Evolutionary conservation across 2,329 filamentous ascomycete genomes (phyloP), one percentile per base, ranked within the genome.

Genomic region (Thielaviopsis euricoi): DNA sequence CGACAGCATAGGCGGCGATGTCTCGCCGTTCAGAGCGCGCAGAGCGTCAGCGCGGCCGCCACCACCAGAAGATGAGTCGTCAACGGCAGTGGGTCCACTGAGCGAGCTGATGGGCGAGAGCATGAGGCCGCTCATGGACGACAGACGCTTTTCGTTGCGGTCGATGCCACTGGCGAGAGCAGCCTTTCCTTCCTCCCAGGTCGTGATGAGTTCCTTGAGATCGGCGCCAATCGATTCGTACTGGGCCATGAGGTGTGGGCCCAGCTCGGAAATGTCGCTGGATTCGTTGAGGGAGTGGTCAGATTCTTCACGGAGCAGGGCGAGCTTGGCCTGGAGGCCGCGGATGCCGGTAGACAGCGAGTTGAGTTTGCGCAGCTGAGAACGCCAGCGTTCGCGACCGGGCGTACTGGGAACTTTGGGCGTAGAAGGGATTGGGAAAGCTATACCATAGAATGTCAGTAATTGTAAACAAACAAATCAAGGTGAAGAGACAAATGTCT

Each of bases 171-270:
- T 81, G 52, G 88, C 83, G 56, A 98, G 74, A 6, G 88, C 83
- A n/a, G 84, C 80, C 68, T 87, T 91, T 55, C 91, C 93, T 56
- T 85, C 80, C 65, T 94, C 88, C 90, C 90, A 95, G 62, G 89
- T 86, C 62, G 86, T 78, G 70, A 90, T 82, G 54, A 95, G 73
- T 50, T 84, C 80, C 67, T 85, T 85, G 51, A 98, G 76, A 66
- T 98, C 93, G 25, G 83, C 77, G 2, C 93, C 93, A 62, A 98
- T 94, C 4, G 89, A 91, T 58, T 98, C 93, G 69, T 97, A 98
- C 66, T 97, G 93, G 22, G 83, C 73, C 77, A 95, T 84, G 46
- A 97, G 76, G 62, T 82, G 83, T 0, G 84, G 79, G 0, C 87
- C 88, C 17, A 95, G 78, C 63, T 95, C 87, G 3, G 82, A 81